A percentile compares a stretch with the other conserved stretches of the same genome.
phyloP scores from a whole-genome alignment of 2,329 filamentous ascomycete species.

The Botryotinia narcissicola region DNA sequence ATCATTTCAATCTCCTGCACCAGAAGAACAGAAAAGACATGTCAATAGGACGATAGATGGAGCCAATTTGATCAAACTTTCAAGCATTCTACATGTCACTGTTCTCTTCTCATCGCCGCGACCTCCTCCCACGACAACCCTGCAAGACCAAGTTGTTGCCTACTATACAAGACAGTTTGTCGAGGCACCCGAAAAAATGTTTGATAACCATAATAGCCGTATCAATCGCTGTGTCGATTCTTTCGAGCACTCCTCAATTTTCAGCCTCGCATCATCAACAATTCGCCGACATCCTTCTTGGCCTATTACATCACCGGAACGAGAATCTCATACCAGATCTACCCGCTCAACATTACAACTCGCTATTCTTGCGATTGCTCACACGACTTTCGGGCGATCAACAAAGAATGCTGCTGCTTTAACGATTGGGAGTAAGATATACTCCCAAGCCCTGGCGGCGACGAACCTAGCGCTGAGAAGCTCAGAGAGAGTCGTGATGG shows the following conservation, averaged over 20 bases:
- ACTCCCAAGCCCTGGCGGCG: neutral
- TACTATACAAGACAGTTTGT: neutral
- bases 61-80: neutral
- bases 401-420: neutral
- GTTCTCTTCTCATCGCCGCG: neutral
- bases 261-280: neutral
- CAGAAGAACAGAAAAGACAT: neutral
- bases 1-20: neutral
- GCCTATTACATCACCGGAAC: neutral
- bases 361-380: neutral
- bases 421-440: neutral
- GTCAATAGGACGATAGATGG: neutral
- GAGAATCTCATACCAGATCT: neutral
- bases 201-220: neutral
- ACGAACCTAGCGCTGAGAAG: neutral
- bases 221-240: neutral
- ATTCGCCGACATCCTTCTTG: neutral
- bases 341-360: neutral
- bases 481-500: neutral
- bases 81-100: neutral
- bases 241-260: neutral
- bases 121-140: neutral
- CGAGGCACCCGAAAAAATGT: neutral
- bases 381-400: neutral
- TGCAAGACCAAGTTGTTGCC: neutral